Percentiles rank a stretch among this genome's conserved stretches.
Conservation (phyloP, 2,329 filamentous ascomycete species). For the Botryotinia convoluta region DNA sequence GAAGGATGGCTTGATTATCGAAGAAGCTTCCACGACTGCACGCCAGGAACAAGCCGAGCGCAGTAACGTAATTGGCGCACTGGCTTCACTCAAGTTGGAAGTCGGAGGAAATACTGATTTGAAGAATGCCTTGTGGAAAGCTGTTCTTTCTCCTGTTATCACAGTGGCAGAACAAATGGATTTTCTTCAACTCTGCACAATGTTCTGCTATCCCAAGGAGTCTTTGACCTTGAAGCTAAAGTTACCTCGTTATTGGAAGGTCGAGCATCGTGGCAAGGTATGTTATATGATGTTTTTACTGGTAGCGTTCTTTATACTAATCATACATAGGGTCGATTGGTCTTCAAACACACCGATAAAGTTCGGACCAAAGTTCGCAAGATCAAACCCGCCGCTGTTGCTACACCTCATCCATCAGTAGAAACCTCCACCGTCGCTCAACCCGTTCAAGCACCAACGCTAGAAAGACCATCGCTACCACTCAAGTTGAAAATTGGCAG, state of each 20-base stretch:
- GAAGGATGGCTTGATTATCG: constrained; percentile 44
- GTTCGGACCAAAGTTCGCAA: constrained; percentile 29
- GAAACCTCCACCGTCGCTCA: neutral
- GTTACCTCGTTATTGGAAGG: constrained; percentile 48
- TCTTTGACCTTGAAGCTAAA: constrained; percentile 48
- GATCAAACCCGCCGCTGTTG: neutral
- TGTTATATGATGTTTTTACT: neutral
- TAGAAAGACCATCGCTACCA: constrained; percentile 13
- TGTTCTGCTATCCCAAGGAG: constrained; percentile 50
- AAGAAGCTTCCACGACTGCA: constrained; percentile 45
- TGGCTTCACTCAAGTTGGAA: constrained; percentile 49
- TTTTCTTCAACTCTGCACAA: constrained; percentile 50
- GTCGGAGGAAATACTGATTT: constrained; percentile 47
- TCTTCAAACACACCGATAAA: constrained; percentile 35
- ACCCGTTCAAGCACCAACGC: neutral
- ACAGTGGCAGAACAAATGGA: constrained; percentile 50
- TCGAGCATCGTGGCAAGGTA: constrained; percentile 41
- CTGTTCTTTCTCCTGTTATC: constrained; percentile 48
- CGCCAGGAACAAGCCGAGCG: constrained; percentile 49
- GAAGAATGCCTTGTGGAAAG: constrained; percentile 49
- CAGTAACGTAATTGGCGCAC: constrained; percentile 48
- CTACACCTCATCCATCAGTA: constrained; percentile 14
- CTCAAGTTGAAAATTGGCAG: constrained; percentile 14
- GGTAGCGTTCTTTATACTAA: constrained; percentile 16
- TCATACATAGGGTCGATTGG: constrained; percentile 32